Evolutionary conservation across 108 stramenopile species (phyloP).

Genomic region (Skeletonema potamos): DNA sequence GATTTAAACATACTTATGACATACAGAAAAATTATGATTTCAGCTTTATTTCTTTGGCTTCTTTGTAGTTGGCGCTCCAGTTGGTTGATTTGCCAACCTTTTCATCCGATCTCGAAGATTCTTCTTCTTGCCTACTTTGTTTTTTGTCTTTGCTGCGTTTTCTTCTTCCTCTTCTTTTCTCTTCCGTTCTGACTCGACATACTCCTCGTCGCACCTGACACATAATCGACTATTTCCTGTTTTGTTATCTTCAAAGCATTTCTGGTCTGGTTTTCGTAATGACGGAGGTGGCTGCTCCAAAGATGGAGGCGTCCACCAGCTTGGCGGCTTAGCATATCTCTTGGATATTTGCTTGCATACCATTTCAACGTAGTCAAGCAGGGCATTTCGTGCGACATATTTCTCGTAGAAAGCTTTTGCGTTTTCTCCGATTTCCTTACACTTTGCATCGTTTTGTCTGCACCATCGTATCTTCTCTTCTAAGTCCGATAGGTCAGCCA

Average conservation of each 20-base stretch:
- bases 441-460: slow-evolving; percentile 94
- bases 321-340: slow-evolving; percentile 72
- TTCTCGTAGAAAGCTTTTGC: slow-evolving; percentile 82
- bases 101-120: slow-evolving; percentile 55
- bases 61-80: not conserved
- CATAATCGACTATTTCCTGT: slow-evolving; percentile 61
- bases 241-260: slow-evolving; percentile 68
- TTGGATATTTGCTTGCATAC: slow-evolving; percentile 76
- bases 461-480: slow-evolving; percentile 98
- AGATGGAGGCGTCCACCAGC: slow-evolving; percentile 71
- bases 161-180: slow-evolving; percentile 50
- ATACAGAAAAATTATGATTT: not conserved
- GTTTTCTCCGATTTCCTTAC: slow-evolving; percentile 84
- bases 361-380: slow-evolving; percentile 96
- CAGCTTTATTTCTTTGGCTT: slow-evolving; percentile 3
- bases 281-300: slow-evolving; percentile 53
- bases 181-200: slow-evolving; percentile 53
- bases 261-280: slow-evolving; percentile 65
- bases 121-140: slow-evolving; percentile 38
- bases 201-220: slow-evolving; percentile 73
- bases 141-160: slow-evolving; percentile 50
- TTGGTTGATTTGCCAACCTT: slow-evolving; percentile 30
- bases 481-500: slow-evolving; percentile 93
- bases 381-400: slow-evolving; percentile 70
- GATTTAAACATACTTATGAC: too few species aligned